A percentile compares a stretch with the other conserved stretches of the same genome.
phyloP scores from a whole-genome alignment of 73 alveolate species.

The Tetrahymena malaccensis region DNA sequence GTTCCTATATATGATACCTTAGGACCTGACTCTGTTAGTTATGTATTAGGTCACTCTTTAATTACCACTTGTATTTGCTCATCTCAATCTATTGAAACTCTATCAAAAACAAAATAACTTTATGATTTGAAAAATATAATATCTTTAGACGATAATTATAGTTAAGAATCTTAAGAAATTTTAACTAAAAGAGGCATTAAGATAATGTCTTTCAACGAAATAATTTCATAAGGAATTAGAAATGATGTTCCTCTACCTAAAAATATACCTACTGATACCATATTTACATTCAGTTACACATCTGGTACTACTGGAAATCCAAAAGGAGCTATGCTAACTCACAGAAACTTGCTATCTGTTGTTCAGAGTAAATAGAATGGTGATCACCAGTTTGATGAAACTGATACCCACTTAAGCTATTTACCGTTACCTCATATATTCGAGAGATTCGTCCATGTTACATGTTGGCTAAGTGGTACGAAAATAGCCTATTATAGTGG shows the following conservation, averaged over 20 bases:
- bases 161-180: neutral
- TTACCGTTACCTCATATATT: slow-evolving; percentile 92
- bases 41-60: slow-evolving; percentile 4
- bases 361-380: slow-evolving; percentile 39
- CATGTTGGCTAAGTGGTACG: slow-evolving; percentile 51
- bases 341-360: slow-evolving; percentile 43
- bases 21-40: slow-evolving; percentile 22
- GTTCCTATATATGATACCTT: slow-evolving; percentile 64
- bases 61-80: slow-evolving; percentile 3
- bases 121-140: neutral
- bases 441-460: slow-evolving; percentile 69
- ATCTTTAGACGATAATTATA: neutral
- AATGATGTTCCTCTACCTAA: neutral
- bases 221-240: neutral
- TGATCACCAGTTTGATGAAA: slow-evolving; percentile 49
- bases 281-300: slow-evolving; percentile 83
- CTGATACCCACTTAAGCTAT: slow-evolving; percentile 77
- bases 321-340: slow-evolving; percentile 90
- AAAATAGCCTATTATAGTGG: slow-evolving; percentile 83
- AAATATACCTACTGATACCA: slow-evolving; percentile 30
- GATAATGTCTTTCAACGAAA: neutral
- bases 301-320: slow-evolving; percentile 97
- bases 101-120: neutral
- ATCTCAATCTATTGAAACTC: slow-evolving; percentile 5
- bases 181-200: neutral